phyloP scores from a whole-genome alignment of 140 eudicot species.

The Stevia rebaudiana region DNA sequence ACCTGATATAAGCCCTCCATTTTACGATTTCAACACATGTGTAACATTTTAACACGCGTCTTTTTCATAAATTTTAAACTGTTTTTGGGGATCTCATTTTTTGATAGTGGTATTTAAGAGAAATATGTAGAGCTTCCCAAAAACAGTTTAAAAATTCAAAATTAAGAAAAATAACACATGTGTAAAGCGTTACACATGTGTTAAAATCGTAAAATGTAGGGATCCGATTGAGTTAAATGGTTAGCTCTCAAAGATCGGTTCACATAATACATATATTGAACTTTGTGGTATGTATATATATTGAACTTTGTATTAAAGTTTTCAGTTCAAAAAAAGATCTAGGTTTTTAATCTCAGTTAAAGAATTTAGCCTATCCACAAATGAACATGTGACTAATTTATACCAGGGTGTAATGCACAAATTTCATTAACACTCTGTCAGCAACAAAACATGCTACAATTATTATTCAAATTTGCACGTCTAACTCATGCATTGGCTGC shows the following conservation, averaged over 20 bases:
- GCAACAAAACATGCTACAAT: no score
- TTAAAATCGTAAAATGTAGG: no score
- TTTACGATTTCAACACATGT: no score
- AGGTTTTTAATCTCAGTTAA: neutral
- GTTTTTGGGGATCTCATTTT: no score
- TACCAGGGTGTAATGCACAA: neutral
- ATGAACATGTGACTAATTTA: neutral
- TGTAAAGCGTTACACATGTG: no score
- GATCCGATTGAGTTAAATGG: no score
- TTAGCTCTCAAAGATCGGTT: neutral
- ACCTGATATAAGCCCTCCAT: neutral
- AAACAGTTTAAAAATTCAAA: no score
- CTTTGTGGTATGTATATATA: neutral
- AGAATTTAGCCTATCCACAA: neutral
- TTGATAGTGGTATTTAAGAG: no score
- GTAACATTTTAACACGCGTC: no score
- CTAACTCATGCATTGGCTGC: slow-evolving; percentile 4
- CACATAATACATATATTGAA: neutral
- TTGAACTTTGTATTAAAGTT: neutral
- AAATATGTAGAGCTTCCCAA: no score
- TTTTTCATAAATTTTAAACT: no score
- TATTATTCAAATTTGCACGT: neutral
- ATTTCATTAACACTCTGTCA: neutral
- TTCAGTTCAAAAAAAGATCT: neutral
- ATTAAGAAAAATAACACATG: no score